phyloP scores from a whole-genome alignment of 1,284 basidiomycete genomes.

The Sporisorium exsertum region DNA sequence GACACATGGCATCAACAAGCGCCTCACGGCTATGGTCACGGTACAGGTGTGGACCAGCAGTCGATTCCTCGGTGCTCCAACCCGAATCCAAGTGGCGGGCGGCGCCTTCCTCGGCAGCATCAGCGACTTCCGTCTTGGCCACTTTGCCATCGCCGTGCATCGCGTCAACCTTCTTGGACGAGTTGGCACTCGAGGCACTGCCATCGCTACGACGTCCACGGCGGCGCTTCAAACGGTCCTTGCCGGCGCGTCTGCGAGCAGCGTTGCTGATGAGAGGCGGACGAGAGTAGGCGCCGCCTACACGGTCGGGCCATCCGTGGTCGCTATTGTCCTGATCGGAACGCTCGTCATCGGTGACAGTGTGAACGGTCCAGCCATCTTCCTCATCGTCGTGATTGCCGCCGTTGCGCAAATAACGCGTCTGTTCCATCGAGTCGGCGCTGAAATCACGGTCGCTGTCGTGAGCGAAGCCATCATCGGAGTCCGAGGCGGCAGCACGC shows the following conservation, averaged over 20 bases:
- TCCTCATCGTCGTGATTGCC: constrained; percentile 26
- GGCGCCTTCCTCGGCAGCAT: constrained; percentile 6
- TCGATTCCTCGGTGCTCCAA: constrained; percentile 41
- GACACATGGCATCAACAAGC: constrained; percentile 21
- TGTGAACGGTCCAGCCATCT: constrained; percentile 22
- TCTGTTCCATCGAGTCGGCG: neutral
- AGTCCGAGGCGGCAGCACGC: constrained; percentile 38
- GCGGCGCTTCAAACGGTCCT: constrained; percentile 30
- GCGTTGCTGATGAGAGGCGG: constrained; percentile 14
- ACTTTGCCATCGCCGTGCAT: constrained; percentile 24
- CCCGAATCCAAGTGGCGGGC: constrained; percentile 31
- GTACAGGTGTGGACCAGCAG: constrained; percentile 4
- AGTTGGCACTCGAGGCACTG: constrained; percentile 19
- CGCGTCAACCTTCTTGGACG: constrained; percentile 8
- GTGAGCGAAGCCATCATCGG: constrained; percentile 24
- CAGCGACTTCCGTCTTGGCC: constrained; percentile 15
- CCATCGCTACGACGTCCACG: constrained; percentile 34
- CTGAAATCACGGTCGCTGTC: constrained; percentile 10
- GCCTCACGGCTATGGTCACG: constrained; percentile 8
- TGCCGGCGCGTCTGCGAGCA: constrained; percentile 25
- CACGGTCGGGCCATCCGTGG: constrained; percentile 45
- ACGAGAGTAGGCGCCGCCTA: constrained; percentile 56
- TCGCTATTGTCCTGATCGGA: constrained; percentile 34
- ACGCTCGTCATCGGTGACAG: constrained; percentile 28
- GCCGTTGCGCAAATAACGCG: neutral